Conservation (phyloP, 345 rosid genomes). For the Zanthoxylum bungeanum region DNA sequence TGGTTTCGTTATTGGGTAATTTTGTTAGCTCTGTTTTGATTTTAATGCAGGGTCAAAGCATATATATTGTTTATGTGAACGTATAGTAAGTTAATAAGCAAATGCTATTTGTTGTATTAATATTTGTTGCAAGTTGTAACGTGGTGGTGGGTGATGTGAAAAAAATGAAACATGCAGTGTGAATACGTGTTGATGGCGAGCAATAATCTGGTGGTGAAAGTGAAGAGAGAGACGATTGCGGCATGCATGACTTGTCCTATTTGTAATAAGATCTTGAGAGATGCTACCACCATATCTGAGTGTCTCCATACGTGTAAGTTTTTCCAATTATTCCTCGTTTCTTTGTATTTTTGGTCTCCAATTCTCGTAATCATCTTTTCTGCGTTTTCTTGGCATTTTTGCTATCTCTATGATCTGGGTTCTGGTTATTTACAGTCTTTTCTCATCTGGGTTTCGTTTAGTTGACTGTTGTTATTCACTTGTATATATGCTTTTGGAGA, state of each 20-base stretch:
- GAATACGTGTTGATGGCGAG: constrained; percentile 30
- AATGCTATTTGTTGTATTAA: neutral
- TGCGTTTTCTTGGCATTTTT: constrained; percentile 8
- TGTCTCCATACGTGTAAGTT: constrained; percentile 94
- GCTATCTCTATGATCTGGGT: constrained; percentile 25
- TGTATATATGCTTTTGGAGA: neutral
- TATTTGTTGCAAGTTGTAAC: neutral
- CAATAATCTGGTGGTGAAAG: constrained; percentile 54
- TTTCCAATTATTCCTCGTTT: constrained; percentile 10
- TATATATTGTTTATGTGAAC: neutral
- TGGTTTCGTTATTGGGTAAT: neutral
- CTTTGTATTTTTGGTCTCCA: constrained; percentile 3
- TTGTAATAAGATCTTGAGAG: constrained; percentile 68
- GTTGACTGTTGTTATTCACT: constrained; percentile 17
- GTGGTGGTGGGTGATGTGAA: neutral
- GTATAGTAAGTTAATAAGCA: neutral
- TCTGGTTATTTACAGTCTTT: constrained; percentile 11
- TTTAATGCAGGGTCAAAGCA: neutral
- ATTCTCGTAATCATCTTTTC: constrained; percentile 9
- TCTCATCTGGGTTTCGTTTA: constrained; percentile 22
- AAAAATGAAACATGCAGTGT: neutral
- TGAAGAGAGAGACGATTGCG: constrained; percentile 60
- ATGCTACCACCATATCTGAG: constrained; percentile 91
- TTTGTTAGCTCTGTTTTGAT: neutral
- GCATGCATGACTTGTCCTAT: constrained; percentile 83